phyloP scores from a whole-genome alignment of 2,329 filamentous ascomycete genomes.

The Colletotrichum sojae region DNA sequence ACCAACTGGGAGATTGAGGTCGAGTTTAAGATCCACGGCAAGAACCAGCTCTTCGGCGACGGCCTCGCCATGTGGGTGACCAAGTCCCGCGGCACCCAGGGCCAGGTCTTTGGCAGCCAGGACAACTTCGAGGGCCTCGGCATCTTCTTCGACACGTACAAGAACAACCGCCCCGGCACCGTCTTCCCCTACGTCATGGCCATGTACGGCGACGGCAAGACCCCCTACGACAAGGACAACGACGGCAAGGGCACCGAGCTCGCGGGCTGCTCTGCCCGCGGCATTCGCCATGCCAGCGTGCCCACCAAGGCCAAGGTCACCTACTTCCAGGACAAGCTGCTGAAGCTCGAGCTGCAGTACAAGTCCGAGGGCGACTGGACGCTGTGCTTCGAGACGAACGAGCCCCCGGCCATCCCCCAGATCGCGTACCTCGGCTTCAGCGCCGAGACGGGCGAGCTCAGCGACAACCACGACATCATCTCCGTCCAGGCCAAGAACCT shows the following conservation, averaged over 20 bases:
- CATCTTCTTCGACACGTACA: slow-evolving; percentile 98
- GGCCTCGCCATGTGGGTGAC: slow-evolving; percentile 99
- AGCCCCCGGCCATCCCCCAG: slow-evolving; percentile 82
- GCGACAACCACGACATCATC: slow-evolving; percentile 98
- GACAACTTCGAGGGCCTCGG: slow-evolving; percentile 96
- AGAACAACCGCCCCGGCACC: slow-evolving; percentile 96
- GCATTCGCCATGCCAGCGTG: slow-evolving; percentile 83
- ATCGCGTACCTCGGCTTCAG: slow-evolving; percentile 83
- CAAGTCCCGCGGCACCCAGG: slow-evolving; percentile 85
- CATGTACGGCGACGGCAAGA: slow-evolving; percentile 95
- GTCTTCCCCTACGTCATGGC: slow-evolving; percentile 99
- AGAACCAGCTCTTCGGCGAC: slow-evolving; percentile 92
- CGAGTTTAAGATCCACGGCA: slow-evolving; percentile 94
- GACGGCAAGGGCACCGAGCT: slow-evolving; percentile 95
- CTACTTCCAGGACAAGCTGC: slow-evolving; percentile 95
- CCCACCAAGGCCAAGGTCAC: slow-evolving; percentile 91
- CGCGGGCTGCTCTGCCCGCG: slow-evolving; percentile 94
- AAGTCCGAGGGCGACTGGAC: slow-evolving; percentile 91
- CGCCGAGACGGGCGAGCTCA: slow-evolving; percentile 94
- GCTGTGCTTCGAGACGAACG: slow-evolving; percentile 84
- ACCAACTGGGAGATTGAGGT: slow-evolving; percentile 99
- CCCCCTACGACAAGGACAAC: slow-evolving; percentile 90
- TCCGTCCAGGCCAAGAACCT: slow-evolving; percentile 89
- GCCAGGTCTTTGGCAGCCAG: slow-evolving; percentile 87
- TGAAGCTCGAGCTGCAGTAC: slow-evolving; percentile 94